Percentiles rank a stretch among this genome's conserved stretches.
Evolutionary conservation across 352 stramenopile species (phyloP).

Genomic region (Pythium insidiosum): DNA sequence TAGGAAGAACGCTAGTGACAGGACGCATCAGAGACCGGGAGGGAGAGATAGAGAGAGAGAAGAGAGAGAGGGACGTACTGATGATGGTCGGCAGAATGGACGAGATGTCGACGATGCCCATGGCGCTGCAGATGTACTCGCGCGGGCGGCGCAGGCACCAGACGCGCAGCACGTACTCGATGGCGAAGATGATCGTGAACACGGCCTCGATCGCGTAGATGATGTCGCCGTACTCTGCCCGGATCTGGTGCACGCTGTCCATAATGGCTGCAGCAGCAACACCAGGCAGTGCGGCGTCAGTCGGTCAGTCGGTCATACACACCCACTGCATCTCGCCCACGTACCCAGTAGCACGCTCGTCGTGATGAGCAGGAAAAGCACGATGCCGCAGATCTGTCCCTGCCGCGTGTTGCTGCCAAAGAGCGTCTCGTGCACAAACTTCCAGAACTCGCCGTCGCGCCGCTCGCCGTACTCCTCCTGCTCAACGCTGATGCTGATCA

Average conservation of each 20-base stretch:
- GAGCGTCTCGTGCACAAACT: slow-evolving; percentile 59
- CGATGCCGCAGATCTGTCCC: slow-evolving; percentile 43
- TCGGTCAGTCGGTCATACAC: background rate
- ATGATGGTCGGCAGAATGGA: slow-evolving; percentile 40
- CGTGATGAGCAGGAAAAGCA: slow-evolving; percentile 65
- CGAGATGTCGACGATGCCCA: slow-evolving; percentile 45
- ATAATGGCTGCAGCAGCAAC: slow-evolving; percentile 28
- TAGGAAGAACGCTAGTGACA: slow-evolving; percentile 52
- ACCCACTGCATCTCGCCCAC: background rate
- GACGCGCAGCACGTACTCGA: slow-evolving; percentile 32
- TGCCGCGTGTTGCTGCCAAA: slow-evolving; percentile 53
- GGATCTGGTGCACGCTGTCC: slow-evolving; percentile 60
- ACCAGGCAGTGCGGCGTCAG: slow-evolving; percentile 4
- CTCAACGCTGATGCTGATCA: slow-evolving; percentile 8
- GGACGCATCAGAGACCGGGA: too few species aligned
- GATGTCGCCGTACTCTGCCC: slow-evolving; percentile 23
- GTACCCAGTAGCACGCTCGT: slow-evolving; percentile 58
- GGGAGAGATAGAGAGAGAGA: background rate
- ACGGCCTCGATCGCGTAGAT: slow-evolving; percentile 28
- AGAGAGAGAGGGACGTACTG: slow-evolving; percentile 14
- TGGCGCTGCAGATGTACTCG: slow-evolving; percentile 39
- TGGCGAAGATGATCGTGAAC: slow-evolving; percentile 37
- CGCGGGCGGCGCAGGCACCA: slow-evolving; percentile 23
- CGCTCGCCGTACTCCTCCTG: slow-evolving; percentile 10
- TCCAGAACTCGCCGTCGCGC: slow-evolving; percentile 27